These are phyloP conservation scores for Exophiala sideris DNA, from an alignment of 2,329 filamentous ascomycete genomes.

Conservation along the genomic window DNA sequence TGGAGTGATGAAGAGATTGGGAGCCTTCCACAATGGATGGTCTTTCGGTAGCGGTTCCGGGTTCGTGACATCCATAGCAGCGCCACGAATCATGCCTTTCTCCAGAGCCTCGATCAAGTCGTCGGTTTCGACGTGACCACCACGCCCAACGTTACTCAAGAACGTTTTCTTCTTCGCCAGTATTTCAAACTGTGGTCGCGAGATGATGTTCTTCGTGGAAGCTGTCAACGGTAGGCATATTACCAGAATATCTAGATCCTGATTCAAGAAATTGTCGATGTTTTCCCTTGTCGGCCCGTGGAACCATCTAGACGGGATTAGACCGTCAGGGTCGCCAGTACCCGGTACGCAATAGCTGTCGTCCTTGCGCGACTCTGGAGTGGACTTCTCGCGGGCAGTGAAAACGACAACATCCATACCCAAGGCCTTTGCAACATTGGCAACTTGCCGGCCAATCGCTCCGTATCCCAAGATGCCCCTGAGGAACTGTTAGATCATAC, in stretches of 20 bases:
- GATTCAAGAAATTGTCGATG: conserved; percentile 51
- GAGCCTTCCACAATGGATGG: conserved; percentile 18
- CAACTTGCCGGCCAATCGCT: conserved; percentile 57
- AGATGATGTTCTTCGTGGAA: conserved; percentile 44
- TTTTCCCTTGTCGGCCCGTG: conserved; percentile 44
- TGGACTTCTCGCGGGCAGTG: conserved; percentile 64
- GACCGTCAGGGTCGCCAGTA: conserved; percentile 56
- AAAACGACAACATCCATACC: conserved; percentile 73
- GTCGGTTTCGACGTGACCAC: conserved; percentile 43
- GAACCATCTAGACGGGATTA: conserved; percentile 52
- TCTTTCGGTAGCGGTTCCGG: conserved; percentile 21
- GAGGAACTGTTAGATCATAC: conserved; percentile 22
- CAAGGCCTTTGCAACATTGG: conserved; percentile 43
- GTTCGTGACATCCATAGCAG: conserved; percentile 24
- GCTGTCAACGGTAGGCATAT: conserved; percentile 52
- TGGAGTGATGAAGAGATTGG: conserved; percentile 23
- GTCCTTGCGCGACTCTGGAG: conserved; percentile 63
- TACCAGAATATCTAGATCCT: conserved; percentile 53
- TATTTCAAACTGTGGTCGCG: conserved; percentile 45
- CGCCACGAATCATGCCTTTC: conserved; percentile 17
- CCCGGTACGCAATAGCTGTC: conserved; percentile 64
- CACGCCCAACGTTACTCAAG: conserved; percentile 29
- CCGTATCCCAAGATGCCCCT: conserved; percentile 62
- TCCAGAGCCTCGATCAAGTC: conserved; percentile 19
- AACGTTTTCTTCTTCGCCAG: conserved; percentile 35